These are phyloP conservation scores for Pleurotus eryngii DNA, from an alignment of 768 basidiomycete species.

Conservation along the genomic window DNA sequence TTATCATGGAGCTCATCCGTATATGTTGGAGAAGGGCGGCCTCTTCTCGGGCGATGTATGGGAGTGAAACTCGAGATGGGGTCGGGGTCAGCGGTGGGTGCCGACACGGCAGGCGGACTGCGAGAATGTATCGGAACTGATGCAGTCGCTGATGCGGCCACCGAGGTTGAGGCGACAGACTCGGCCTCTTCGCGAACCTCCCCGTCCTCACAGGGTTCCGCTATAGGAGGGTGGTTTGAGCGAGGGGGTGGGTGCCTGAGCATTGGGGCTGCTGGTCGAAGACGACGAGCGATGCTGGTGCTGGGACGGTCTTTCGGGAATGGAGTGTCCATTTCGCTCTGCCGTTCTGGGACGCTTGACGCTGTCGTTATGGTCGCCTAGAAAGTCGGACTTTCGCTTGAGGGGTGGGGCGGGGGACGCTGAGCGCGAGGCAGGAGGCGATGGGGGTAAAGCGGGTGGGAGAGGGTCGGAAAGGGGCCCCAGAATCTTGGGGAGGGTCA, in stretches of 20 bases:
- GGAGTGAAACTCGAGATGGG: constrained; percentile 40
- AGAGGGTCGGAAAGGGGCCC: constrained; percentile 38
- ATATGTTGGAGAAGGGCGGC: constrained; percentile 41
- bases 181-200: constrained; percentile 48
- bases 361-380: constrained; percentile 33
- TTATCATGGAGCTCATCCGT: constrained; percentile 64
- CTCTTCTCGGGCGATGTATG: constrained; percentile 65
- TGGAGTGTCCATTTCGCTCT: constrained; percentile 20
- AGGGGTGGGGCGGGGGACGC: constrained; percentile 40
- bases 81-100: constrained; percentile 22
- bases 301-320: constrained; percentile 19
- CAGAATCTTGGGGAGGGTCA: constrained; percentile 31
- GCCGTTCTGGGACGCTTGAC: constrained; percentile 45
- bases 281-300: constrained; percentile 21
- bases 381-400: constrained; percentile 47
- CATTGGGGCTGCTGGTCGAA: constrained; percentile 21
- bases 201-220: constrained; percentile 51
- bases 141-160: constrained; percentile 18
- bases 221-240: constrained; percentile 15
- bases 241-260: constrained; percentile 22
- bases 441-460: constrained; percentile 46
- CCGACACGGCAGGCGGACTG: constrained; percentile 12
- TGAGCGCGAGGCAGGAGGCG: constrained; percentile 48
- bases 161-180: constrained; percentile 22
- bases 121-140: constrained; percentile 8